Evolutionary conservation across 2,329 filamentous ascomycete genomes (phyloP), one percentile per base, ranked within the genome.

Genomic region (Paecilomyces niveus): DNA sequence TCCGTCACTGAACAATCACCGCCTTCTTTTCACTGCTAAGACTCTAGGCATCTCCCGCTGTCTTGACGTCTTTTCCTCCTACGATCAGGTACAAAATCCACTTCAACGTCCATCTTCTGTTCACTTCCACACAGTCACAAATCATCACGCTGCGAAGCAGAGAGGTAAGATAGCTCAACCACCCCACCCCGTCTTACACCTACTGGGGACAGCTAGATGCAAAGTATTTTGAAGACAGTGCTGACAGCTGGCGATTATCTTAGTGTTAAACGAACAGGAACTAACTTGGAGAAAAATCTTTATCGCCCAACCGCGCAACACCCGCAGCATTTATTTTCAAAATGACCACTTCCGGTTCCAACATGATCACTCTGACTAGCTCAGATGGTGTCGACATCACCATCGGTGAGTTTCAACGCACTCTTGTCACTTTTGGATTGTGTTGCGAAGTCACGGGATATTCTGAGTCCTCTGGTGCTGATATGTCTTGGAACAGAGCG

Each of bases 401-500:
- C 11, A 79, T 84, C 63, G 80, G 81, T 83, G 76, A 67, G 80
- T 74, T 54, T 9, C 24, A 32, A 33, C 50, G 53, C 31, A 15
- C 33, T 7, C 8, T 56, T 54, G 11, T 51, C 22, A 15, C 13
- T 10, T 29, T 5, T 10, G 7, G 22, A 52, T n/a, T 52, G 49
- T 52, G 50, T 29, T 45, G 52, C 55, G 32, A 22, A n/a, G 21
- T 39, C 51, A 35, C 57, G 61, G n/a, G 58, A 54, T 22, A 39
- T 15, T 54, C 11, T 10, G 22, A 13, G n/a, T 13, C 22, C 29
- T 22, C 18, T 21, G n/a, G 50, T 51, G 45, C 62, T 66, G 60
- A 67, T 56, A 56, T 73, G 75, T 64, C 77, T 82, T 57, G 76
- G 35, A 59, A 54, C 62, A 89, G 92, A 96, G 64, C 90, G 90